Evolutionary conservation across 805 yeast species (phyloP), one percentile per base, ranked within the genome.

Genomic region (Saccharomycopsis vini): DNA sequence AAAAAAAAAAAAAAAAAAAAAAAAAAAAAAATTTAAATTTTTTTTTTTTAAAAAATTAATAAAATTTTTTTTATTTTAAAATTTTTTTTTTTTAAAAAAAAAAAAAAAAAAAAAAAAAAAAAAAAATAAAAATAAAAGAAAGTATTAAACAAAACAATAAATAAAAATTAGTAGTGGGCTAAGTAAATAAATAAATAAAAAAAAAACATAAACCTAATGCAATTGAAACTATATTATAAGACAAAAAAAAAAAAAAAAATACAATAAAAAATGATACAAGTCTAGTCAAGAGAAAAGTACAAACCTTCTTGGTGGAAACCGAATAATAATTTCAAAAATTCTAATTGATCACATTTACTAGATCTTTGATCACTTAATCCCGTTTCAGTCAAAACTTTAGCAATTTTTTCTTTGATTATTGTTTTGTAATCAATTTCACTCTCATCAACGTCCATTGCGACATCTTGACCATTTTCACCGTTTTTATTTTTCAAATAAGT

Each of bases 291-390:
- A 33, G 36, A 33, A 66, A 92, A 92, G 63, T 90, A 97, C 49
- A 92, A 84, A 36, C 97, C 97, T 38, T 86, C 96, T 63, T 90
- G 92, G 64, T 92, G 96, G 71, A 92, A 92, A 2, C 95, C 96
- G 55, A 82, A 88, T 45, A 92, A 66, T 39, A 92, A 66, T 58
- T 73, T 81, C 55, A 92, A 69, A 63, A 92, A 92, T 59, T 92
- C 98, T 20, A 89, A 85, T 66, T 92, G 97, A 59, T 89, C 97
- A 65, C 94, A 76, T 61, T 92, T 92, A 26, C 95, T 83, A 2
- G 97, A 81, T 69, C 98, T 82, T 62, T 82, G 77, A 34, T 87
- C 95, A 4, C 82, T 73, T 56, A 81, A 73, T 0, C 77, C 95
- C 0, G 97, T 88, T 50, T 85, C 88, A 7, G 66, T 63, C 53